These are phyloP conservation scores for Aspergillus texensis DNA, from an alignment of 2,329 filamentous ascomycete genomes.

Conservation along the genomic window DNA sequence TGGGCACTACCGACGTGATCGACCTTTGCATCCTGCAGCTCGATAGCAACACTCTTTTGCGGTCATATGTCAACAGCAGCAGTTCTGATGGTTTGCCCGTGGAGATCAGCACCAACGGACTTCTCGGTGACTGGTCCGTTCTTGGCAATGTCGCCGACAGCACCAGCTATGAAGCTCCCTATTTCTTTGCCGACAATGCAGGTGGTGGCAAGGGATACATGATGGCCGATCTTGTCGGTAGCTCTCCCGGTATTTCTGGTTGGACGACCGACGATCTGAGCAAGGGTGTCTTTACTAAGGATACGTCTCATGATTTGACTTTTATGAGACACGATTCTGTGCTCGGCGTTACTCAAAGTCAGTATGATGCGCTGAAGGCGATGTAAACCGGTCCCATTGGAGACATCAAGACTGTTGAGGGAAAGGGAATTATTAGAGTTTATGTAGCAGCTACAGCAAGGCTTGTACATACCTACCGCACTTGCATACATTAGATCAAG, in stretches of 20 bases:
- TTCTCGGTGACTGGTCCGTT: slow-evolving; percentile 16
- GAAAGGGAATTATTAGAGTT: not conserved
- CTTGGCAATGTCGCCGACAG: slow-evolving; percentile 12
- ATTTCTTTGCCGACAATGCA: slow-evolving; percentile 19
- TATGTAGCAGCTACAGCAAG: not conserved
- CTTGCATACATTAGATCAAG: too few species aligned
- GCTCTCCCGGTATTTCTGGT: slow-evolving; percentile 8
- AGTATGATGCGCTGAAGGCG: slow-evolving; percentile 17
- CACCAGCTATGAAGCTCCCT: slow-evolving; percentile 16
- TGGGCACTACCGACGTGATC: slow-evolving; percentile 7
- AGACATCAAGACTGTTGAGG: not conserved
- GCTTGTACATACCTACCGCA: not conserved
- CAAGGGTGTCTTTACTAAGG: slow-evolving; percentile 6
- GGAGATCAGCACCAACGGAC: slow-evolving; percentile 15
- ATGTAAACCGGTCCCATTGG: not conserved
- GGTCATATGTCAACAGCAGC: slow-evolving; percentile 16
- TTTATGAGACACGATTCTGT: slow-evolving; percentile 19
- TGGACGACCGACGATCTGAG: slow-evolving; percentile 14
- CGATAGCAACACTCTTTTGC: slow-evolving; percentile 10
- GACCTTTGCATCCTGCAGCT: slow-evolving; percentile 15
- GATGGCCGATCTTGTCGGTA: slow-evolving; percentile 13
- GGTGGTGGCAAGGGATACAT: slow-evolving; percentile 15
- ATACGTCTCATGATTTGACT: slow-evolving; percentile 10
- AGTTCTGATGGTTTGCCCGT: slow-evolving; percentile 6
- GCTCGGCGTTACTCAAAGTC: slow-evolving; percentile 12